Percentiles rank a stretch among this genome's conserved stretches.
phyloP scores from a whole-genome alignment of 2,329 filamentous ascomycete species.

The Grosmannia penicillata region DNA sequence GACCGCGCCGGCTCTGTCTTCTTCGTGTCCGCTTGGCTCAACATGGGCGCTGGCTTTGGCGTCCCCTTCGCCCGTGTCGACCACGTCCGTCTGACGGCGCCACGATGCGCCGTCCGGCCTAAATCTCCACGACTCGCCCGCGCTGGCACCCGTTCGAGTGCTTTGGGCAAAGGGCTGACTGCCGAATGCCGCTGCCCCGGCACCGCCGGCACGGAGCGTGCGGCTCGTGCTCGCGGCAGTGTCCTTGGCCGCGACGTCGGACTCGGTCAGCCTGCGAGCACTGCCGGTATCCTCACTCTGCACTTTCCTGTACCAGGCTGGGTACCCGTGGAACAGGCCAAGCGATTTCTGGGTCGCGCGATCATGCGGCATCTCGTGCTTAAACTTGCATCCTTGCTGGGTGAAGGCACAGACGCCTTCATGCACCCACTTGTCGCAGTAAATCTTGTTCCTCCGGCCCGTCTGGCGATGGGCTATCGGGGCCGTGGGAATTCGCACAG shows the following conservation, averaged over 20 bases:
- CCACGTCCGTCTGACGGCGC: not conserved
- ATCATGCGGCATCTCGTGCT: slow-evolving; percentile 76
- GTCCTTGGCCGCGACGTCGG: not conserved
- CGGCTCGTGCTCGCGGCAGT: too few relatives aligned
- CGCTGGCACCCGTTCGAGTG: too few relatives aligned
- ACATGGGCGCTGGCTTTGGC: not conserved
- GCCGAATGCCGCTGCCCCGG: too few relatives aligned
- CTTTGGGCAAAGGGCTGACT: too few relatives aligned
- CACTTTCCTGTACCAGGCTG: slow-evolving; percentile 43
- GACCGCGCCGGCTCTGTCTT: too few relatives aligned
- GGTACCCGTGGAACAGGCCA: slow-evolving; percentile 54
- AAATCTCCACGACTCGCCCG: too few relatives aligned
- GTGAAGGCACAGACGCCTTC: slow-evolving; percentile 73
- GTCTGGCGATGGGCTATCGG: not conserved
- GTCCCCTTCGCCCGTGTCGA: too few relatives aligned
- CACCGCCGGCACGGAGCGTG: too few relatives aligned
- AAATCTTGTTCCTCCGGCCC: slow-evolving; percentile 43
- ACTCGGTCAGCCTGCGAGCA: too few relatives aligned
- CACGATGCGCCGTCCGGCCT: not conserved
- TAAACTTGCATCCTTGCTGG: slow-evolving; percentile 76
- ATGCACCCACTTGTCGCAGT: slow-evolving; percentile 83
- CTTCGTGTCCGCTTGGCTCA: too few relatives aligned
- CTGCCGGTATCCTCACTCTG: slow-evolving; percentile 22
- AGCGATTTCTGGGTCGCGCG: slow-evolving; percentile 49
- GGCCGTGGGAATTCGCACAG: not conserved